Evolutionary conservation across 306 rosid genomes (phyloP).

Genomic region (Delonix regia): DNA sequence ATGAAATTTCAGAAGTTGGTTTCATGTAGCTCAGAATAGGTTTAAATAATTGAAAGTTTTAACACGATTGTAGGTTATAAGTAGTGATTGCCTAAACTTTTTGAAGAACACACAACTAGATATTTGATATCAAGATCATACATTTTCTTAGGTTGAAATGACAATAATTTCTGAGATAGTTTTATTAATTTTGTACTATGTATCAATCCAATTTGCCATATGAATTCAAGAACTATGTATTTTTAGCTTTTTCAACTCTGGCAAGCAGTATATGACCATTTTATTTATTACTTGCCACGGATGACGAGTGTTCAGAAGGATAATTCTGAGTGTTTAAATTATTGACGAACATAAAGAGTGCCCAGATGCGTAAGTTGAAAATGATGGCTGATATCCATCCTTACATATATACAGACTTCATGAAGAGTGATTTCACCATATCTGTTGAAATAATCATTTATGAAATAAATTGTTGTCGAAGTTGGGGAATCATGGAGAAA

Average conservation of each 20-base stretch:
- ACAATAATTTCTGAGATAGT: slow-evolving; percentile 49
- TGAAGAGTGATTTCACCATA: neutral
- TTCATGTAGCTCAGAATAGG: slow-evolving; percentile 69
- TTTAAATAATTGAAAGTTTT: slow-evolving; percentile 67
- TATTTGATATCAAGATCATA: slow-evolving; percentile 46
- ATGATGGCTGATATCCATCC: neutral
- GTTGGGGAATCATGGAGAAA: neutral
- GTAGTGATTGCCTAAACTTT: slow-evolving; percentile 46
- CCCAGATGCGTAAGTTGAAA: neutral
- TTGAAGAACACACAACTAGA: slow-evolving; percentile 55
- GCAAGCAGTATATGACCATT: slow-evolving; percentile 14
- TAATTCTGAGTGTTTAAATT: neutral
- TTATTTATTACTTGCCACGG: slow-evolving; percentile 19
- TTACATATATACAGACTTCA: neutral
- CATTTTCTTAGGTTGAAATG: slow-evolving; percentile 39
- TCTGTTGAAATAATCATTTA: neutral
- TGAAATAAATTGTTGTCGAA: neutral
- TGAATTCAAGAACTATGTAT: slow-evolving; percentile 24
- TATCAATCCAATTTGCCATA: slow-evolving; percentile 34
- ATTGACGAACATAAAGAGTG: neutral
- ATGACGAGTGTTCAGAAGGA: slow-evolving; percentile 5
- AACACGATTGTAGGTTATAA: slow-evolving; percentile 57
- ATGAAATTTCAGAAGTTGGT: slow-evolving; percentile 56
- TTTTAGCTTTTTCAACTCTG: slow-evolving; percentile 25
- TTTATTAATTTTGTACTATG: slow-evolving; percentile 37